phyloP scores from a whole-genome alignment of 495 filamentous ascomycete species.

The Penicillium ucsense region DNA sequence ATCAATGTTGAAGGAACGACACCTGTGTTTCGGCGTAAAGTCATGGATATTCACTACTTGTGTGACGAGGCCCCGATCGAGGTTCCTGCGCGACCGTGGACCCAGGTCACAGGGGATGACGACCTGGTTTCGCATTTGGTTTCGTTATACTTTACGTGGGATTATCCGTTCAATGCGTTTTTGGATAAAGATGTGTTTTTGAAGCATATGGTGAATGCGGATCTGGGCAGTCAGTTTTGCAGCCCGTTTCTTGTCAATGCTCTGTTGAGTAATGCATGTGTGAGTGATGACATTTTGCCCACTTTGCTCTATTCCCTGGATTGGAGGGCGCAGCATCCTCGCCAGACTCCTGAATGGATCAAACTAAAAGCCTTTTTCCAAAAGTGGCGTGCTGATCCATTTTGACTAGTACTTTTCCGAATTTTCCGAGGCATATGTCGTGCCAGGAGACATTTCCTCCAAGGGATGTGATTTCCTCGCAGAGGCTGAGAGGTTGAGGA shows the following conservation, averaged over 20 bases:
- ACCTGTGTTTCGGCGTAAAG: conserved; percentile 30
- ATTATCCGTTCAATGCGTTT: conserved; percentile 41
- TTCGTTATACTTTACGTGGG: conserved; percentile 46
- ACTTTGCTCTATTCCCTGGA: not conserved
- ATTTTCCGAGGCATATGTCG: conserved; percentile 34
- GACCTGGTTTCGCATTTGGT: conserved; percentile 46
- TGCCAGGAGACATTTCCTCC: conserved; percentile 32
- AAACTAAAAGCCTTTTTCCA: not conserved
- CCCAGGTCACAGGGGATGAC: conserved; percentile 36
- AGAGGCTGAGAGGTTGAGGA: conserved; percentile 30
- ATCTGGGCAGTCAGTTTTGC: conserved; percentile 33
- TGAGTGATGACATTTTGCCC: conserved; percentile 10
- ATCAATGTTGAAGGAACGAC: conserved; percentile 25
- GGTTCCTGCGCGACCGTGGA: conserved; percentile 43
- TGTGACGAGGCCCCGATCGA: conserved; percentile 30
- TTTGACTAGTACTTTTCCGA: conserved; percentile 33
- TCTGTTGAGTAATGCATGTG: conserved; percentile 40
- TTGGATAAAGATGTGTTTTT: conserved; percentile 41
- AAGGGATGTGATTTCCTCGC: conserved; percentile 35
- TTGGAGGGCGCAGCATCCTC: too few species aligned
- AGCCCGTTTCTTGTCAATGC: conserved; percentile 46
- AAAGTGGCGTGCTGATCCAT: not conserved
- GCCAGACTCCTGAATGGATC: too few species aligned
- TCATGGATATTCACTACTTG: conserved; percentile 40
- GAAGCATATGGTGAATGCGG: conserved; percentile 29